These are phyloP conservation scores for Mycena chlorophos DNA, from an alignment of 768 basidiomycete genomes.

Conservation along the genomic window DNA sequence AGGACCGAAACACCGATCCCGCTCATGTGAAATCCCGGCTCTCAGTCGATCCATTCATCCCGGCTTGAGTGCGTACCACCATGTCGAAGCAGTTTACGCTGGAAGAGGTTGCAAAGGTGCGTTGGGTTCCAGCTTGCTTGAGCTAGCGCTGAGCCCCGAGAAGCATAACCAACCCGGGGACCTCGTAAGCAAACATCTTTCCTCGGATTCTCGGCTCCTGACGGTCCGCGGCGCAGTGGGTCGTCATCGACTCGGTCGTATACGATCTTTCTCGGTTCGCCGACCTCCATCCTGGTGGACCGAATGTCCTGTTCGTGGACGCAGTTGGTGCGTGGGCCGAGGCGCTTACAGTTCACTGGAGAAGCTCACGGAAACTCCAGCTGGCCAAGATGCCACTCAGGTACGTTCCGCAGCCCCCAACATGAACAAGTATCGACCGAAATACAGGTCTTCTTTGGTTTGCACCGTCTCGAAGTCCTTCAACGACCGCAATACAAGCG, in stretches of 20 bases:
- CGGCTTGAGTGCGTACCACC: not conserved
- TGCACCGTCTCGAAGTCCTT: conserved; percentile 83
- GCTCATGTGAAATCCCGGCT: not conserved
- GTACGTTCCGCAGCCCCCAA: conserved; percentile 23
- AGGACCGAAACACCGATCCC: not conserved
- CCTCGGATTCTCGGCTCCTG: not conserved
- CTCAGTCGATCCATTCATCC: no score
- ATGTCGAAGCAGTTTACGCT: conserved; percentile 13
- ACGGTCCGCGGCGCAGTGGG: conserved; percentile 53
- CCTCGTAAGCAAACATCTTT: conserved; percentile 49
- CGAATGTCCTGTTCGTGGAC: conserved; percentile 67
- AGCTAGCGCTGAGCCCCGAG: not conserved
- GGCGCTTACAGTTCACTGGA: not conserved
- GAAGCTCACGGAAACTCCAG: conserved; percentile 28
- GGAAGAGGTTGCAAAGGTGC: conserved; percentile 21
- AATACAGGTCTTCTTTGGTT: conserved; percentile 61
- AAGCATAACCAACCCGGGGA: conserved; percentile 90
- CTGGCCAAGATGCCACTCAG: conserved; percentile 75
- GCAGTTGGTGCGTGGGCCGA: conserved; percentile 54
- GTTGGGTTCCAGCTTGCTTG: not conserved
- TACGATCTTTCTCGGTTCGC: conserved; percentile 82
- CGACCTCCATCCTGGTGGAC: conserved; percentile 81
- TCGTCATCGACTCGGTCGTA: conserved; percentile 78
- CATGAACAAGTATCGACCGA: not conserved
- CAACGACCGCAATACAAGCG: conserved; percentile 70